phyloP scores from a whole-genome alignment of 164 flowering plant species.

The Umbellularia californica region DNA sequence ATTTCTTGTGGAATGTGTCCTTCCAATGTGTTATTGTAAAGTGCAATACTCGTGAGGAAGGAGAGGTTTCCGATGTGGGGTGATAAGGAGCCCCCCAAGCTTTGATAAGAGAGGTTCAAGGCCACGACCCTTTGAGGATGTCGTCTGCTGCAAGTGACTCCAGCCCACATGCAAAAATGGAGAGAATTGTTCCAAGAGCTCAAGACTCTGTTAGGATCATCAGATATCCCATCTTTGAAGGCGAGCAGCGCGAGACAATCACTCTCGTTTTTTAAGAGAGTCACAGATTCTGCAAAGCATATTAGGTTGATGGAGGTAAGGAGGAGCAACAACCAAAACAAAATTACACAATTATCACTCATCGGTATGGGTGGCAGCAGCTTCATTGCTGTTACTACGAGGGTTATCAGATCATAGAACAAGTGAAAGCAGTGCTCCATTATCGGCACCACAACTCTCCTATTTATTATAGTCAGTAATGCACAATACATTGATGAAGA shows the following conservation, averaged over 20 bases:
- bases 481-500: no score
- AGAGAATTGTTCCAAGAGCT: constrained; percentile 31
- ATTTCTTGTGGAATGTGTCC: constrained; percentile 32
- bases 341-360: neutral
- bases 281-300: neutral
- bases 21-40: constrained; percentile 26
- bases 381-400: no score
- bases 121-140: constrained; percentile 17
- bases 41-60: constrained; percentile 29
- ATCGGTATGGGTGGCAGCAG: no score
- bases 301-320: neutral
- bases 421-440: no score
- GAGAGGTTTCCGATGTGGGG: constrained; percentile 40
- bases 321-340: neutral
- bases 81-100: constrained; percentile 24
- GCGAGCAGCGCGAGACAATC: constrained; percentile 12
- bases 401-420: no score
- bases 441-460: no score
- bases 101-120: constrained; percentile 14
- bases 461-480: no score
- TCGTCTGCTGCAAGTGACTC: constrained; percentile 27
- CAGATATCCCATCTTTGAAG: constrained; percentile 16
- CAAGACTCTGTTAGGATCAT: constrained; percentile 23
- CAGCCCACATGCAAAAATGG: constrained; percentile 34
- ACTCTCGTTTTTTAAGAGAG: neutral